Base-by-base conservation (phyloP, 495 filamentous ascomycete species). In the Aeminium ludgeri region DNA sequence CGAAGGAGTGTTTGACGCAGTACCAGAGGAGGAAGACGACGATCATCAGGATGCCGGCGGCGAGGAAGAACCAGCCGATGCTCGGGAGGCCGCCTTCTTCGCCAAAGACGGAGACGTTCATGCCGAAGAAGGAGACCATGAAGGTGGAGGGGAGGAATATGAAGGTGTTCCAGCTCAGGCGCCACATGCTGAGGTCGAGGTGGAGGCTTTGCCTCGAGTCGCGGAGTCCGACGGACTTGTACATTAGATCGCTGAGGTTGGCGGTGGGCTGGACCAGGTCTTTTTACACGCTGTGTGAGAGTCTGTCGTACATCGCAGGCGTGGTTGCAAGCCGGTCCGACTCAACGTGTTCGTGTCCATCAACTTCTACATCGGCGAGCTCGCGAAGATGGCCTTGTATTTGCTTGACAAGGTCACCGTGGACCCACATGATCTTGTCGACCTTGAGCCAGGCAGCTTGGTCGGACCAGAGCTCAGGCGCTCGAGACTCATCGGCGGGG, bases 121-220 rank as follows among this genome's bases (percentile, higher is more conserved):
- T 73, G 33, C 69, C 70, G 40, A 72, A 70, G 47, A 70, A 65
- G 6, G 60, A 56, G 30, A 55, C 55, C 8, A 70, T 58, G 36
- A 70, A 73, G 3, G 65, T 71, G 18, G 70, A 46, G 0, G 69
- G 69, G 8, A 73, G 61, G 50, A 73, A 73, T 39, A 73, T 73
- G 39, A 71, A 49, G 7, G 48, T 51, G 29, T 53, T 52, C 46
- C 54, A 55, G 11, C 43, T 44, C 18, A 55, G 54, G 13, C 61
- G 52, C 61, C 63, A 65, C 59, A 65, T 65, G 45, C 57, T 62
- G 3, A 65, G 59, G 13, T 63, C 65, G 2, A 73, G 59, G 38
- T 69, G 63, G 2, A 73, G 54, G 3, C 59, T 63, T 32, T 69
- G 64, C 1, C 67, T 55, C 13, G 63, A 61, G 40, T 73, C 69